Conservation (phyloP, 768 basidiomycete species). For the Scleroderma citrinum region DNA sequence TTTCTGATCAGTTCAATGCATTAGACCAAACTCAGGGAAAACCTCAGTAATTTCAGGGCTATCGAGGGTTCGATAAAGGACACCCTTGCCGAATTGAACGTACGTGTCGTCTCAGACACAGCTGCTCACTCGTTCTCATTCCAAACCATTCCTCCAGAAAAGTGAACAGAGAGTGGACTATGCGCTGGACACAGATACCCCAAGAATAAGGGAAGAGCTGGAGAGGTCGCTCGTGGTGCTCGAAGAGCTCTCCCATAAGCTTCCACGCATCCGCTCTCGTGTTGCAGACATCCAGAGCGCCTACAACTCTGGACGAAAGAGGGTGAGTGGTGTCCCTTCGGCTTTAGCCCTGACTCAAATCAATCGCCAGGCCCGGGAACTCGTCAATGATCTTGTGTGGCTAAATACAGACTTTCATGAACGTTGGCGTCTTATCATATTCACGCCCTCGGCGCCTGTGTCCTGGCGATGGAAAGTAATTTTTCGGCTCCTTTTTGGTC, state of each 20-base stretch:
- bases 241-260: conserved; percentile 46
- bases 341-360: not conserved
- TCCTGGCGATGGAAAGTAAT: conserved; percentile 63
- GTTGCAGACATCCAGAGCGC: conserved; percentile 56
- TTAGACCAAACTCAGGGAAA: conserved; percentile 61
- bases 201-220: conserved; percentile 55
- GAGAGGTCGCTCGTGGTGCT: conserved; percentile 56
- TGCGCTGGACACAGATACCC: conserved; percentile 53
- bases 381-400: conserved; percentile 65
- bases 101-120: conserved; percentile 20
- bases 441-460: conserved; percentile 66
- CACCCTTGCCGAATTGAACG: conserved; percentile 55
- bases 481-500: conserved; percentile 54
- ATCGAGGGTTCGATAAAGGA: conserved; percentile 67
- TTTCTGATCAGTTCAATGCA: not conserved
- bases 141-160: conserved; percentile 32
- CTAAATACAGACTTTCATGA: conserved; percentile 74
- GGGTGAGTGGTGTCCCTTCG: conserved; percentile 35
- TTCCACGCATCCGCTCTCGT: conserved; percentile 59
- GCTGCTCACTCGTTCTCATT: not conserved
- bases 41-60: conserved; percentile 68
- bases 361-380: conserved; percentile 48
- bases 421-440: conserved; percentile 69
- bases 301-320: conserved; percentile 66
- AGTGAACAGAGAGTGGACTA: conserved; percentile 55